Conservation (phyloP, 73 alveolate genomes). For the Halteria grandinella region DNA sequence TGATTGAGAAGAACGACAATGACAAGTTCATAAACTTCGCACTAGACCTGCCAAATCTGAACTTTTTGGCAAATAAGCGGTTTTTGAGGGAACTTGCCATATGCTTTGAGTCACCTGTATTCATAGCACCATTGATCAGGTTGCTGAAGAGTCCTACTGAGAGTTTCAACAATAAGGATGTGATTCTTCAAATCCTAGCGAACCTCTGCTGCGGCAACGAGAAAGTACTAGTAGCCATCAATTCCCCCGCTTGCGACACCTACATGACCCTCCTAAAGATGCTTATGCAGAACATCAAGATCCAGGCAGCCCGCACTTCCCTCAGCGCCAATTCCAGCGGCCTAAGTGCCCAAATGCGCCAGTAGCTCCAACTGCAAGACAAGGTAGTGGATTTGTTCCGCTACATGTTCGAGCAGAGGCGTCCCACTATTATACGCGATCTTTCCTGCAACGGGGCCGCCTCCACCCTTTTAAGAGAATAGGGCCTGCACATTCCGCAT, state of each 20-base stretch:
- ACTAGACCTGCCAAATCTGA: slow-evolving; percentile 58
- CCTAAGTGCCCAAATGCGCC: slow-evolving; percentile 17
- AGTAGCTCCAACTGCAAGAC: slow-evolving; percentile 11
- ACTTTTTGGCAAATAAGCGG: slow-evolving; percentile 62
- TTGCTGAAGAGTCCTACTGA: slow-evolving; percentile 62
- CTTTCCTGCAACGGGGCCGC: slow-evolving; percentile 57
- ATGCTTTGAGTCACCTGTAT: slow-evolving; percentile 73
- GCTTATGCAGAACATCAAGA: slow-evolving; percentile 56
- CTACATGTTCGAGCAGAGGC: slow-evolving; percentile 47
- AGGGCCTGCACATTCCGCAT: slow-evolving; percentile 51
- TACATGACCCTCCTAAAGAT: slow-evolving; percentile 55
- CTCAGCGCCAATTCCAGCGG: slow-evolving; percentile 14
- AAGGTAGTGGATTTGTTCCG: slow-evolving; percentile 51
- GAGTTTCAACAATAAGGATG: slow-evolving; percentile 59
- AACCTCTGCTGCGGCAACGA: slow-evolving; percentile 70
- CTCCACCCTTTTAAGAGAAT: slow-evolving; percentile 43
- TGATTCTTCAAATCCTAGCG: slow-evolving; percentile 42
- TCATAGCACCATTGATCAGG: slow-evolving; percentile 68
- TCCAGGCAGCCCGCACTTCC: slow-evolving; percentile 24
- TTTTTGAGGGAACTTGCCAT: slow-evolving; percentile 66
- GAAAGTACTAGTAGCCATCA: slow-evolving; percentile 48
- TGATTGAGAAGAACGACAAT: slow-evolving; percentile 54
- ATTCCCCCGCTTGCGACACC: slow-evolving; percentile 69
- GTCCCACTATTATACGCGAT: slow-evolving; percentile 64
- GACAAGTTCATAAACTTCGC: slow-evolving; percentile 59